These are phyloP conservation scores for Gossypium herbaceum DNA, from an alignment of 345 rosid species.

Conservation along the genomic window DNA sequence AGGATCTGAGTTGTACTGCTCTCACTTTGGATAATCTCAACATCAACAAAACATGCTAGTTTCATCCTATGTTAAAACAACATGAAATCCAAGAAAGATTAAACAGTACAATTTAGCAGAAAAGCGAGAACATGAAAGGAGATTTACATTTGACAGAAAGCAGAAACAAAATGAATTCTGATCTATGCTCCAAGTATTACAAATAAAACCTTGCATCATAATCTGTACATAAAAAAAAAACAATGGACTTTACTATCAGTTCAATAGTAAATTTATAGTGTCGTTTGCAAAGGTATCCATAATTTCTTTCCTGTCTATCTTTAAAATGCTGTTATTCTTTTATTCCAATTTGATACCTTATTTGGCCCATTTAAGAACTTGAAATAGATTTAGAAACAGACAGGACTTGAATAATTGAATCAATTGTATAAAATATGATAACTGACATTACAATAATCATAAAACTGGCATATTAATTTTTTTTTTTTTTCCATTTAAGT, in stretches of 20 bases:
- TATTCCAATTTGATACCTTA: neutral
- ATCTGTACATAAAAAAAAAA: neutral
- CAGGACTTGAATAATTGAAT: neutral
- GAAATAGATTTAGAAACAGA: neutral
- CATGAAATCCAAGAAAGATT: neutral
- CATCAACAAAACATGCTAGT: neutral
- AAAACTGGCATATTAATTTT: neutral
- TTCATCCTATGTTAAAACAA: neutral
- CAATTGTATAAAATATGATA: neutral
- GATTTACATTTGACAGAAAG: neutral
- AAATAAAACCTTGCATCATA: neutral
- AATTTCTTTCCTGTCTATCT: neutral
- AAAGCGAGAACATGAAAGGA: neutral
- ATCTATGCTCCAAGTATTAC: neutral
- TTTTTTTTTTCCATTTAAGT: neutral
- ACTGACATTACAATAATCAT: neutral
- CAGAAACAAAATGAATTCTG: neutral
- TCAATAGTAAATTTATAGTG: neutral
- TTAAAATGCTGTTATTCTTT: too few relatives aligned
- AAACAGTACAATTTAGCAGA: neutral
- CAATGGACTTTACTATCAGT: neutral
- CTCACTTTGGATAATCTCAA: neutral
- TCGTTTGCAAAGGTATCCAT: neutral
- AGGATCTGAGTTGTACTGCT: neutral
- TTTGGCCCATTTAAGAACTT: neutral